A percentile compares a stretch with the other conserved stretches of the same genome.
phyloP scores from a whole-genome alignment of 2,329 filamentous ascomycete species.

The Pseudohalonectria lignicola region DNA sequence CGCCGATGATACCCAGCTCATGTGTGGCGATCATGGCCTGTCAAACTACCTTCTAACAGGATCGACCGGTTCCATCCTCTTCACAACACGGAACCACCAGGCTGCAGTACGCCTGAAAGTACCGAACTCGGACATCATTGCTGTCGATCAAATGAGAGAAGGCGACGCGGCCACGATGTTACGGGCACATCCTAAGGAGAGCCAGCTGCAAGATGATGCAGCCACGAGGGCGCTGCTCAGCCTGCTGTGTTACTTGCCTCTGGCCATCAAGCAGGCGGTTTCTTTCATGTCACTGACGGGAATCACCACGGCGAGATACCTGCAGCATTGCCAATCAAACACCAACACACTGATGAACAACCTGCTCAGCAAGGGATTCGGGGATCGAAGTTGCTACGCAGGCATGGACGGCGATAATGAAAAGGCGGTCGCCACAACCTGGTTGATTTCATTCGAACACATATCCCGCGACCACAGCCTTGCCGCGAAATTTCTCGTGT shows the following conservation, averaged over 20 bases:
- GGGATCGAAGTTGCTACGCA: conserved; percentile 4
- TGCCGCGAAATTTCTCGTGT: conserved; percentile 16
- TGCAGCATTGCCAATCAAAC: conserved; percentile 3
- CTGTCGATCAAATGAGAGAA: conserved; percentile 10
- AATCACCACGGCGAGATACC: conserved; percentile 1
- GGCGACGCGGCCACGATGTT: conserved; percentile 13
- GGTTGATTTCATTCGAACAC: conserved; percentile 9
- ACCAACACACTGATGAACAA: conserved; percentile 3
- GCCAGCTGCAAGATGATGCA: not conserved
- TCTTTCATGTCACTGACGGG: conserved; percentile 5
- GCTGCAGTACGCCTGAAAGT: conserved; percentile 6
- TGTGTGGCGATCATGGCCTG: conserved; percentile 12
- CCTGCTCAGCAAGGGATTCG: conserved; percentile 8
- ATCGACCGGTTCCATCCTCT: conserved; percentile 16
- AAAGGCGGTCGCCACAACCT: conserved; percentile 8
- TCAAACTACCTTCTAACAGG: conserved; percentile 18
- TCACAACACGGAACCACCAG: conserved; percentile 14
- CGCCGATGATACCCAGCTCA: conserved; percentile 23
- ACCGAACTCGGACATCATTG: conserved; percentile 9
- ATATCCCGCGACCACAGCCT: conserved; percentile 10
- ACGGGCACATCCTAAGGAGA: conserved; percentile 5
- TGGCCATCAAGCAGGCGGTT: conserved; percentile 8
- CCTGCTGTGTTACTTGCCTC: conserved; percentile 5
- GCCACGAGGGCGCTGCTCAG: not conserved
- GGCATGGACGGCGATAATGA: not conserved